These are phyloP conservation scores for Hemerocallis citrina DNA, from an alignment of 106 monocot genomes.

Conservation along the genomic window DNA sequence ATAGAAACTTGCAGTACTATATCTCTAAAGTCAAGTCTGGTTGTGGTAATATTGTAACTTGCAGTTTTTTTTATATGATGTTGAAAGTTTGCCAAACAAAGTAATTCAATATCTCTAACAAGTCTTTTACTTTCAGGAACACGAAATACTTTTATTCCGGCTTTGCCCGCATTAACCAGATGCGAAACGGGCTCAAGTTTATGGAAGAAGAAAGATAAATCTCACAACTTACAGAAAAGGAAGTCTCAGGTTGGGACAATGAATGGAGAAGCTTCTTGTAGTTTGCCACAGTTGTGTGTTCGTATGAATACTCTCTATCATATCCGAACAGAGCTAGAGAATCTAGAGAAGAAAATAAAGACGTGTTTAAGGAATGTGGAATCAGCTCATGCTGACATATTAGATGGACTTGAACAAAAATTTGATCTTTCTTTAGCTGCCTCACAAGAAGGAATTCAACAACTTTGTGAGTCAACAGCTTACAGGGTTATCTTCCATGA, in stretches of 20 bases:
- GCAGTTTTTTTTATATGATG: not conserved
- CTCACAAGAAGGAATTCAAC: slow-evolving; percentile 83
- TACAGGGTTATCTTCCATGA: slow-evolving; percentile 80
- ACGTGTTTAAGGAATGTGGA: slow-evolving; percentile 75
- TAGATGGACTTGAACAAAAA: slow-evolving; percentile 43
- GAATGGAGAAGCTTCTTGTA: slow-evolving; percentile 36
- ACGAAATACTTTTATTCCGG: slow-evolving; percentile 60
- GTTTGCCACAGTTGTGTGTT: slow-evolving; percentile 67
- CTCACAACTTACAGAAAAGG: slow-evolving; percentile 37
- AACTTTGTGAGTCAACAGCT: slow-evolving; percentile 70
- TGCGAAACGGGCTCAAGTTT: slow-evolving; percentile 57
- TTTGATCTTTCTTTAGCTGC: slow-evolving; percentile 62
- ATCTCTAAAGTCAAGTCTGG: slow-evolving; percentile 63
- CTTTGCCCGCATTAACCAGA: slow-evolving; percentile 74
- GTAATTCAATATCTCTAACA: not conserved
- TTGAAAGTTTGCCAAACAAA: too few relatives aligned
- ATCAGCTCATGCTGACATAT: slow-evolving; percentile 66
- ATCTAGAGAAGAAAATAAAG: slow-evolving; percentile 67
- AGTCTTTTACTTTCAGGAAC: slow-evolving; percentile 46
- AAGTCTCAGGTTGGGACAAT: slow-evolving; percentile 60
- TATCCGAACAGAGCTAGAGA: slow-evolving; percentile 58
- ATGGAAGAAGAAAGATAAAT: slow-evolving; percentile 81
- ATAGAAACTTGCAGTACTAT: slow-evolving; percentile 66
- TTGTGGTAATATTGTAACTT: slow-evolving; percentile 54
- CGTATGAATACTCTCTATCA: slow-evolving; percentile 84